Conservation (phyloP, 805 yeast genomes). For the Hanseniaspora pseudoguilliermondii region DNA sequence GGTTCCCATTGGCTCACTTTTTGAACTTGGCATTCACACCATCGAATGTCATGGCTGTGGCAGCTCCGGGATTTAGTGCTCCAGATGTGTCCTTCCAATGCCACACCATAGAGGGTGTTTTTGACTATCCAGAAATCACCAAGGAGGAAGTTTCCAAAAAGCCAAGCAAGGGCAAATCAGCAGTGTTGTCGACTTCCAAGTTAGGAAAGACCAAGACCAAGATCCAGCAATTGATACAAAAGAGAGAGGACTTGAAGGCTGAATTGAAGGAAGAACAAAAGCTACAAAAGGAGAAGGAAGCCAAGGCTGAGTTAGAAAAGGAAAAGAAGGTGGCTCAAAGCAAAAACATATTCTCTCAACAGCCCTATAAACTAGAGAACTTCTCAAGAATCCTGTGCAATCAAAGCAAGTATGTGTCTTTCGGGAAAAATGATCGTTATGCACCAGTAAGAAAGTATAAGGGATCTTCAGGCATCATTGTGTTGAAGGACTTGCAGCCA, state of each 20-base stretch:
- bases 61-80: slow-evolving; percentile 61
- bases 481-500: slow-evolving; percentile 52
- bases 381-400: slow-evolving; percentile 81
- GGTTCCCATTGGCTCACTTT: slow-evolving; percentile 96
- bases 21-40: slow-evolving; percentile 84
- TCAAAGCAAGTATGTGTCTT: slow-evolving; percentile 73
- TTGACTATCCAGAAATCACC: slow-evolving; percentile 79
- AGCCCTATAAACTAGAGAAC: slow-evolving; percentile 60
- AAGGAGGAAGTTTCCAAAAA: slow-evolving; percentile 70
- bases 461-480: slow-evolving; percentile 58
- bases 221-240: slow-evolving; percentile 9
- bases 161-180: slow-evolving; percentile 81
- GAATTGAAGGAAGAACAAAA: slow-evolving; percentile 61
- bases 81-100: slow-evolving; percentile 76
- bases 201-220: slow-evolving; percentile 31
- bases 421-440: slow-evolving; percentile 57
- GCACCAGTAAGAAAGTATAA: slow-evolving; percentile 69
- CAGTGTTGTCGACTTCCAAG: slow-evolving; percentile 81
- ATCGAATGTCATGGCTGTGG: slow-evolving; percentile 77
- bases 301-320: slow-evolving; percentile 28
- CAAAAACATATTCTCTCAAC: slow-evolving; percentile 43
- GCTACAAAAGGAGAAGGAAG: slow-evolving; percentile 42
- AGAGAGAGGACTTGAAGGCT: slow-evolving; percentile 37
- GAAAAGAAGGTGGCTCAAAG: slow-evolving; percentile 24
- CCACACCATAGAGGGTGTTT: slow-evolving; percentile 64